These are phyloP conservation scores for Pseudonitzschia multiseries DNA, from an alignment of 108 stramenopile species.

Conservation along the genomic window DNA sequence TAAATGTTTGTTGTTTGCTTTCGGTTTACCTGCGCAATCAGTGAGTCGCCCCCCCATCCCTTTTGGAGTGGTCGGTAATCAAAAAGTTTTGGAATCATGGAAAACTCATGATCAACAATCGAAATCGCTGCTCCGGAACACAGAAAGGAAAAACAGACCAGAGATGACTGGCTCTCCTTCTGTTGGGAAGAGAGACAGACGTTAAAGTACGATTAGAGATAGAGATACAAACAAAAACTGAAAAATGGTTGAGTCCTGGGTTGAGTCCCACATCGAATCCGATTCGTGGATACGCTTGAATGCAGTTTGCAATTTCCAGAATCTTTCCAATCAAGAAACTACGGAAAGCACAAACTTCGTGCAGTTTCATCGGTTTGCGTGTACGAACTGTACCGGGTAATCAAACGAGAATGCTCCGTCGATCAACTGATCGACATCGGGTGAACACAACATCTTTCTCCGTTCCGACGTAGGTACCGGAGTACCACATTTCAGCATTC, in stretches of 20 bases:
- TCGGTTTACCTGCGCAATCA: too few relatives aligned
- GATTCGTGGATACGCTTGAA: background rate
- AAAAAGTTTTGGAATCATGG: too few relatives aligned
- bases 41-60: too few relatives aligned
- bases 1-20: too few relatives aligned
- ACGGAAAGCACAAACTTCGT: background rate
- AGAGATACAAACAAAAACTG: background rate
- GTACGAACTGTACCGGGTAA: too few relatives aligned
- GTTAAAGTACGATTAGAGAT: background rate
- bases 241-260: too few relatives aligned
- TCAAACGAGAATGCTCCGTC: too few relatives aligned
- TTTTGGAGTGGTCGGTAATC: background rate
- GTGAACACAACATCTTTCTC: too few relatives aligned
- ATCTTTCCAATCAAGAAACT: background rate
- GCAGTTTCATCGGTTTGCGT: background rate
- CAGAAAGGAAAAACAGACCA: background rate
- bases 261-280: background rate
- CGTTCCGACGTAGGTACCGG: too few relatives aligned
- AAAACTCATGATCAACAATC: background rate
- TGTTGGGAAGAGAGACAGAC: background rate
- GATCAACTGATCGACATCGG: too few relatives aligned
- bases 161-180: constrained; percentile 2
- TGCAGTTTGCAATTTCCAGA: background rate
- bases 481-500: too few relatives aligned
- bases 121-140: background rate